A percentile compares a stretch with the other conserved stretches of the same genome.
Conservation (phyloP, 2,329 filamentous ascomycete species). For the Aspergillus hortae region DNA sequence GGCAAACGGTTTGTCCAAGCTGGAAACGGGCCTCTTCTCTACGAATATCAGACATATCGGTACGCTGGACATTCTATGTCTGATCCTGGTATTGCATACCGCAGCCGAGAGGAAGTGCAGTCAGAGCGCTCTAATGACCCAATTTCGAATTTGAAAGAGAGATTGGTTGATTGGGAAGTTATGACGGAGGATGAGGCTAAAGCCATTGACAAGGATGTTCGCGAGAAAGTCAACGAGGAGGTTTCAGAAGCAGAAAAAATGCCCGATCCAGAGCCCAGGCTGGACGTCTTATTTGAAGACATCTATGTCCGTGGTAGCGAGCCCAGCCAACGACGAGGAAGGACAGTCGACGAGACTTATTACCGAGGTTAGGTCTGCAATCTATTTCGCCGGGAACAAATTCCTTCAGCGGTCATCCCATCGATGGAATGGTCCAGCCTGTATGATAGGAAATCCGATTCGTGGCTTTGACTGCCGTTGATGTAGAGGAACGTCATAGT, state of each 20-base stretch:
- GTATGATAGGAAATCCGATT: neutral
- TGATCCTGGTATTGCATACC: conserved; percentile 95
- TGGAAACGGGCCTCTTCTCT: conserved; percentile 85
- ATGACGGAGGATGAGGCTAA: conserved; percentile 89
- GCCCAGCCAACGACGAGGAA: conserved; percentile 78
- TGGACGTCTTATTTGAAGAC: conserved; percentile 85
- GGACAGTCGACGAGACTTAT: conserved; percentile 83
- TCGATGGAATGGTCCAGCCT: no score
- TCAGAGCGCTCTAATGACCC: conserved; percentile 89
- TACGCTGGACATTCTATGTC: conserved; percentile 99
- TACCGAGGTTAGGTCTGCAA: conserved; percentile 48
- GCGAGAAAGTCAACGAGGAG: conserved; percentile 77
- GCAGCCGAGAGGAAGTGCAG: conserved; percentile 98
- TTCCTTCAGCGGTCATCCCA: no score
- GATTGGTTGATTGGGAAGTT: conserved; percentile 88
- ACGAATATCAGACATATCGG: conserved; percentile 97
- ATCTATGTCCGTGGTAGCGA: conserved; percentile 84
- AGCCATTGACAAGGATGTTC: conserved; percentile 85
- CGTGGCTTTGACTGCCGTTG: neutral
- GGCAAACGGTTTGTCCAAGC: conserved; percentile 77
- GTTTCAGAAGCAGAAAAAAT: conserved; percentile 85
- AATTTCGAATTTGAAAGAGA: conserved; percentile 91
- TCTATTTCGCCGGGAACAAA: no score
- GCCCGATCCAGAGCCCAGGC: conserved; percentile 69
- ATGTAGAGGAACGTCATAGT: neutral